A percentile compares a stretch with the other conserved stretches of the same genome.
These are phyloP conservation scores for Fraxinus platypoda DNA, from an alignment of 305 asterid species.

Conservation along the genomic window DNA sequence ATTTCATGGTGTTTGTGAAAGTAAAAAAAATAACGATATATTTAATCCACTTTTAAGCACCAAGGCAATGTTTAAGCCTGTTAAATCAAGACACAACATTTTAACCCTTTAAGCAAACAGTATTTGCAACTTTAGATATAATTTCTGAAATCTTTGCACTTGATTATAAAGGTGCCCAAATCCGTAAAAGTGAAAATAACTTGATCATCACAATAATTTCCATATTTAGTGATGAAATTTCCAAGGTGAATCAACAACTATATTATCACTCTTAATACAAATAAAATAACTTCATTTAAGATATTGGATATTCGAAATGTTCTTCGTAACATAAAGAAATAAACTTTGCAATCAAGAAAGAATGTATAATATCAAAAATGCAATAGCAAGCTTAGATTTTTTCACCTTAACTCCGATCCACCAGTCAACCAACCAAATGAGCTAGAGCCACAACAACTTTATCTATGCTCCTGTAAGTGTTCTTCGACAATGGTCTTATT, in stretches of 20 bases:
- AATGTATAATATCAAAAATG: neutral
- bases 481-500: neutral
- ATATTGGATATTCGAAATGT: neutral
- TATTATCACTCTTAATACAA: neutral
- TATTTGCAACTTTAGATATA: neutral
- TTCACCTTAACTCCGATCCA: conserved; percentile 92
- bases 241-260: neutral
- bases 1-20: too few species aligned
- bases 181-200: neutral
- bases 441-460: conserved; percentile 73
- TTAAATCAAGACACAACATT: neutral
- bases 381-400: neutral
- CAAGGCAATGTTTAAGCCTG: neutral
- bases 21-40: neutral
- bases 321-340: neutral
- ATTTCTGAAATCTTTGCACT: neutral
- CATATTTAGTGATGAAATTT: neutral
- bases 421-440: conserved; percentile 75
- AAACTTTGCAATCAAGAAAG: too few species aligned
- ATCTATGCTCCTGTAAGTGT: conserved; percentile 67
- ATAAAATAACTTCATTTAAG: neutral
- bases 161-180: neutral
- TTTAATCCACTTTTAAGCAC: neutral
- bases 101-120: neutral
- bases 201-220: neutral